phyloP scores from a whole-genome alignment of 352 stramenopile species.

The Peronospora belbahrii region DNA sequence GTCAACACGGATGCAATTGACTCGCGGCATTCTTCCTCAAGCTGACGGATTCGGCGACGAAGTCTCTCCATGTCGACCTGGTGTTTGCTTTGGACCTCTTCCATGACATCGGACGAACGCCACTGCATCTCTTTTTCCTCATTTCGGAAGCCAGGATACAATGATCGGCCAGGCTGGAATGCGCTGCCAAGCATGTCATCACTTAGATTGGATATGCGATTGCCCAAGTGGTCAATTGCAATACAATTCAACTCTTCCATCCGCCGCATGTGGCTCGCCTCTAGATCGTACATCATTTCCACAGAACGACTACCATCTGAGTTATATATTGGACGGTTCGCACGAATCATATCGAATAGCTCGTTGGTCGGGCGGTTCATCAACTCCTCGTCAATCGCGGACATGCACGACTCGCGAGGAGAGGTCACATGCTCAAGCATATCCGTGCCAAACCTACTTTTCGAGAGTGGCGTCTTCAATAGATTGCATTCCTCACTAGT shows the following conservation, averaged over 20 bases:
- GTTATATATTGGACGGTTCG: conserved; percentile 17
- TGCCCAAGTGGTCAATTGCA: conserved; percentile 36
- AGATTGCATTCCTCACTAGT: conserved; percentile 13
- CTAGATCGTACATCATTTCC: conserved; percentile 32
- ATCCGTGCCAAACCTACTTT: conserved; percentile 19
- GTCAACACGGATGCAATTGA: conserved; percentile 50
- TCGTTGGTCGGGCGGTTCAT: conserved; percentile 41
- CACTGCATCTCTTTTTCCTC: conserved; percentile 24
- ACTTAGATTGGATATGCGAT: conserved; percentile 37
- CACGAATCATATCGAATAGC: conserved; percentile 38
- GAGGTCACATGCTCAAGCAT: conserved; percentile 14
- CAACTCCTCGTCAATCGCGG: conserved; percentile 37
- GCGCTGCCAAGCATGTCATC: conserved; percentile 23
- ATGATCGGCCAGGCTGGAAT: conserved; percentile 13
- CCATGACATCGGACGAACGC: conserved; percentile 40
- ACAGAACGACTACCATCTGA: conserved; percentile 21
- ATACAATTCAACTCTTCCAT: conserved; percentile 55
- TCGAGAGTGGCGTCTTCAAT: conserved; percentile 14
- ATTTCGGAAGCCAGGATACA: conserved; percentile 10
- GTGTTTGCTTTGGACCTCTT: conserved; percentile 36
- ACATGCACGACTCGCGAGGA: conserved; percentile 20
- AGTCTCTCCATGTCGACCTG: conserved; percentile 39
- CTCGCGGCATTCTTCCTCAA: conserved; percentile 50
- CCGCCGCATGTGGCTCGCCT: conserved; percentile 37
- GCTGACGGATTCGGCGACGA: conserved; percentile 29